Evolutionary conservation across 768 basidiomycete genomes (phyloP).

Genomic region (Boletus edulis): DNA sequence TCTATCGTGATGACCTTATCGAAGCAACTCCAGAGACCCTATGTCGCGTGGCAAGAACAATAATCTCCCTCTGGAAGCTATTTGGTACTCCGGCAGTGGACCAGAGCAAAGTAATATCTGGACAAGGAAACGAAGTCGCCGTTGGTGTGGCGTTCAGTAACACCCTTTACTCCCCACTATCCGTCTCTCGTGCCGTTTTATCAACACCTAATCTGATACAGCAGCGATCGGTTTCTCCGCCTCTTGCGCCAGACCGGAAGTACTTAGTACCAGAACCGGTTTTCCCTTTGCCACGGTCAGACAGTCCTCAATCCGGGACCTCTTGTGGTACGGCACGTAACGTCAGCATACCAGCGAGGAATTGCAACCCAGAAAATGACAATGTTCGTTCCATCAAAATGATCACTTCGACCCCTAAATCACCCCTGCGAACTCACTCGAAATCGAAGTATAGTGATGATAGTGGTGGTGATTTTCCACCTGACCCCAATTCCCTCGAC

Average conservation of each 20-base stretch:
- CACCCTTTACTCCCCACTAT: slow-evolving; percentile 31
- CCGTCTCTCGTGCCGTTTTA: slow-evolving; percentile 45
- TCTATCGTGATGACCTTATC: slow-evolving; percentile 66
- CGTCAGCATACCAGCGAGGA: slow-evolving; percentile 12
- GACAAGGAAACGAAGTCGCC: slow-evolving; percentile 33
- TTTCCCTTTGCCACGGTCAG: slow-evolving; percentile 52
- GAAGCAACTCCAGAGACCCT: slow-evolving; percentile 59
- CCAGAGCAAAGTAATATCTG: slow-evolving; percentile 45
- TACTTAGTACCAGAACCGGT: slow-evolving; percentile 47
- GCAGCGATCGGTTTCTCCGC: slow-evolving; percentile 39
- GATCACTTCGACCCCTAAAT: slow-evolving; percentile 42
- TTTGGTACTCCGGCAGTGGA: slow-evolving; percentile 53
- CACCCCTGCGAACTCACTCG: slow-evolving; percentile 48
- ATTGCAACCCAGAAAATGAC: slow-evolving; percentile 33
- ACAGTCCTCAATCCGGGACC: slow-evolving; percentile 51
- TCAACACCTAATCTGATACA: slow-evolving; percentile 60
- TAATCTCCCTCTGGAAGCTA: slow-evolving; percentile 63
- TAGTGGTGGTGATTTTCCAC: slow-evolving; percentile 4
- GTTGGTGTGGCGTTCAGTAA: slow-evolving; percentile 32
- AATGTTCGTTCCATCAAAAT: slow-evolving; percentile 37
- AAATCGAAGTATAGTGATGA: slow-evolving; percentile 16
- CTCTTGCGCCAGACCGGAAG: slow-evolving; percentile 36
- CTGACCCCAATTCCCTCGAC: slow-evolving; percentile 24
- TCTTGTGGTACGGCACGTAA: slow-evolving; percentile 33
- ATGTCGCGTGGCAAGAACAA: slow-evolving; percentile 71